Evolutionary conservation across 371 early-diverging fungal genomes (phyloP).

Genomic region (Mortierella sp.): DNA sequence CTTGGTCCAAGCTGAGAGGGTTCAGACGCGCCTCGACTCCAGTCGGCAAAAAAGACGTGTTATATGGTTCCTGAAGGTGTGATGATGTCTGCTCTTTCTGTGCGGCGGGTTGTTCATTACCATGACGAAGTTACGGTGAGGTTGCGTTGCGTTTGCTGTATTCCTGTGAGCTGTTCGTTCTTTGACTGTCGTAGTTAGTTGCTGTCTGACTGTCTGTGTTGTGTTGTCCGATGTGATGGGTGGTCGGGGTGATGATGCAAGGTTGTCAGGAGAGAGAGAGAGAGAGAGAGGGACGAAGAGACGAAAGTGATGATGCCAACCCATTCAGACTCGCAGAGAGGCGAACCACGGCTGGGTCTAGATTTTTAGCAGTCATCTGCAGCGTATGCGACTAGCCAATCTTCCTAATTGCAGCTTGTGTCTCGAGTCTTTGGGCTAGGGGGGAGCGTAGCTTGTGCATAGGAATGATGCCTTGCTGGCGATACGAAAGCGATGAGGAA

Average conservation of each 20-base stretch:
- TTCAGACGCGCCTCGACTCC: background rate
- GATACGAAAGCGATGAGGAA: too few species aligned
- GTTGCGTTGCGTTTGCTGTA: too few species aligned
- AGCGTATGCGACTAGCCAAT: background rate
- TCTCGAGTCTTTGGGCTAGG: background rate
- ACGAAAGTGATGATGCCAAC: constrained; percentile 8
- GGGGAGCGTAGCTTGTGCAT: too few species aligned
- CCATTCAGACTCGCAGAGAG: too few species aligned
- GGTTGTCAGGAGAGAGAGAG: background rate
- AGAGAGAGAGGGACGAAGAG: background rate
- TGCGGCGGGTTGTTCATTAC: background rate
- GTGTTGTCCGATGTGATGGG: background rate
- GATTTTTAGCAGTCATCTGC: background rate
- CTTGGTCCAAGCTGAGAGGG: background rate
- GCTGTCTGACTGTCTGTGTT: background rate
- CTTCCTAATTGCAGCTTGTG: background rate
- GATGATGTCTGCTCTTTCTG: background rate
- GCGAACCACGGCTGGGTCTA: too few species aligned
- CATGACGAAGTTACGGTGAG: background rate
- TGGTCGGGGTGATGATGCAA: background rate
- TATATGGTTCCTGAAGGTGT: background rate
- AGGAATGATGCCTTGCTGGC: too few species aligned
- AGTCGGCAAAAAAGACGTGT: background rate
- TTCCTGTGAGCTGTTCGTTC: background rate
- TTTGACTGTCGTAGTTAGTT: background rate